Base-by-base conservation (phyloP, 257 asterid species). In the Nicotiana tomentosiformis region DNA sequence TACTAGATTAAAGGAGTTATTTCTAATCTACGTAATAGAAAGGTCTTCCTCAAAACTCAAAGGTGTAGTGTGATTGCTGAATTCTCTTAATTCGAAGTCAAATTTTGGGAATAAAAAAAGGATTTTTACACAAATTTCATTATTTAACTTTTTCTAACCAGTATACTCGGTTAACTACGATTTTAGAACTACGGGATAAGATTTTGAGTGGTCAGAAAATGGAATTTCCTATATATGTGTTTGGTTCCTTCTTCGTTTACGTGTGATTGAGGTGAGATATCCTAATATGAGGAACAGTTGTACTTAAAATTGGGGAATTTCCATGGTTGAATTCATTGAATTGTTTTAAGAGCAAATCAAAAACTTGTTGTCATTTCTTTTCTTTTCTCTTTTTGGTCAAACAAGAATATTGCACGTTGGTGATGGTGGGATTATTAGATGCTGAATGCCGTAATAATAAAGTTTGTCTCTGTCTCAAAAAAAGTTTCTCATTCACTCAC, bases 331-430 rank as follows among this genome's bases (percentile, higher is more conserved):
- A 74, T 74, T 49, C 62, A 49, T 74, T 74, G 62, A 49, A 74
- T 51, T 74, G 5, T n/a, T 49, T 23, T 74, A 3, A 49, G 32
- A 74, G 10, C 23, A 43, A 72, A 23, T 72, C 3, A 72, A 72
- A 20, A 11, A 23, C 51, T 46, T 53, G 5, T 72, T 72, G 23
- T 46, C 14, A 49, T 74, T 49, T 74, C 15, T 70, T 43, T 43
- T 69, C 11, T 14, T 6, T 9, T 15, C 5, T 57, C 14, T 29
- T 30, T 23, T 3, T 14, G 62, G 43, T 74, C 80, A 74, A 74
- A 49, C 62, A 74, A 49, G 43, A 74, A 74, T 74, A 74, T 46
- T 49, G 80, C 80, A 74, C 80, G 80, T 49, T 74, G 80, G 35
- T 49, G 62, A 53, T 46, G 39, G 29, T 46, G 49, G 39, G 80